Percentiles rank a stretch among this genome's conserved stretches.
These are phyloP conservation scores for Hymenoscyphus scutula DNA, from an alignment of 2,329 filamentous ascomycete genomes.

Conservation along the genomic window DNA sequence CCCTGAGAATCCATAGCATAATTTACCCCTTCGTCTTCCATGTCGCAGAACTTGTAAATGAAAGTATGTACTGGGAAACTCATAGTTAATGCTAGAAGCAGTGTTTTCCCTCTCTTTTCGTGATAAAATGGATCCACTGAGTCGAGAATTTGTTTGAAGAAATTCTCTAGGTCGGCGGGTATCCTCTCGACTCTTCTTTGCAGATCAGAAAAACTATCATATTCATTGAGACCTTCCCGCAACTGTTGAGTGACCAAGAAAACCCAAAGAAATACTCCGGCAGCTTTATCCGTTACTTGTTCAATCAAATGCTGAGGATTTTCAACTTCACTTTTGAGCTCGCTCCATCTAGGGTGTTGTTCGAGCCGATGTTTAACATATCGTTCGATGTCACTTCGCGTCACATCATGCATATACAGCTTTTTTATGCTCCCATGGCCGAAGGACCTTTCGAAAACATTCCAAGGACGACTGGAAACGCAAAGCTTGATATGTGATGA, in stretches of 20 bases:
- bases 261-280: slow-evolving; percentile 22
- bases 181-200: slow-evolving; percentile 20
- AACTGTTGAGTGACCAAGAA: slow-evolving; percentile 15
- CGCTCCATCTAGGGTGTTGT: neutral
- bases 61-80: neutral
- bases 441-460: slow-evolving; percentile 9
- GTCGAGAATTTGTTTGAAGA: slow-evolving; percentile 27
- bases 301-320: slow-evolving; percentile 1
- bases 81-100: neutral
- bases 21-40: neutral
- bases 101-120: neutral
- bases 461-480: slow-evolving; percentile 21
- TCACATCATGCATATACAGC: slow-evolving; percentile 30
- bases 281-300: slow-evolving; percentile 10
- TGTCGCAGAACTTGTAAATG: neutral
- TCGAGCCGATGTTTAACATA: slow-evolving; percentile 10
- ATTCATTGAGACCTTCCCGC: slow-evolving; percentile 9
- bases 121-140: neutral
- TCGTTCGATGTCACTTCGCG: slow-evolving; percentile 13
- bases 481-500: slow-evolving; percentile 21
- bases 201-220: slow-evolving; percentile 23
- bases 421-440: slow-evolving; percentile 8
- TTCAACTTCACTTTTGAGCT: neutral
- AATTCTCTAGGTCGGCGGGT: slow-evolving; percentile 26
- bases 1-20: neutral